Evolutionary conservation across 176 grass and related monocot species (phyloP), one percentile per base, ranked within the genome.

Genomic region (Bolboschoenus planiculmis): DNA sequence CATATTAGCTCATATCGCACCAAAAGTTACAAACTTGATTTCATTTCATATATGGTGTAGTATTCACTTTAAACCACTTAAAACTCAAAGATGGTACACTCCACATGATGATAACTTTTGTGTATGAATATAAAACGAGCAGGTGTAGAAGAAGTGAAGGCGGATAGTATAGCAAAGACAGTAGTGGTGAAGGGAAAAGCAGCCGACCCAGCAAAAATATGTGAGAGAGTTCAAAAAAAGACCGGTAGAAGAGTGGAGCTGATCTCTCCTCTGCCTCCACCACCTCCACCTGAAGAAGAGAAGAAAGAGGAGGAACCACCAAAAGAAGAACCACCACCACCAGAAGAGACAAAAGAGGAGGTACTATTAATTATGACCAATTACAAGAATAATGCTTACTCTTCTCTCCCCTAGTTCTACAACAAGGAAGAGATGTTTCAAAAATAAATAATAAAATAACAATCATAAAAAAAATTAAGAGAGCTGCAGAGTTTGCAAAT

Each of bases 341-440:
- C 81, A 33, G 88, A 90, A 60, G 91, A 93, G 46, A 82, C 73
- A n/a, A 91, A 94, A 76, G 89, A 94, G 67, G 87, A 94, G 89
- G 92, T 89, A 86, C 16, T 68, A 4, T n/a, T 35, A 40, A 26
- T 64, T 71, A 56, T 62, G 39, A 82, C 3, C 63, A 64, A 48
- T 35, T 55, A 4, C 14, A 43, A 7, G 14, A 47, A 66, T 33
- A 15, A 51, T 35, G 27, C 10, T 51, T 43, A 37, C 21, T 24
- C 10, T 57, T 34, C 4, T 27, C 46, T 35, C 3, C 18, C 20
- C 36, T 23, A 4, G 18, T 39, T 70, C 1, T 70, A 42, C 20
- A 70, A 70, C 21, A 40, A 68, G 35, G 18, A 68, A 40, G 7
- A 23, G 36, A 1, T 40, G 1, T 13, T 31, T 62, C 4, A 4